These are phyloP conservation scores for Hymenoscyphus salicellus DNA, from an alignment of 2,329 filamentous ascomycete species.

Conservation along the genomic window DNA sequence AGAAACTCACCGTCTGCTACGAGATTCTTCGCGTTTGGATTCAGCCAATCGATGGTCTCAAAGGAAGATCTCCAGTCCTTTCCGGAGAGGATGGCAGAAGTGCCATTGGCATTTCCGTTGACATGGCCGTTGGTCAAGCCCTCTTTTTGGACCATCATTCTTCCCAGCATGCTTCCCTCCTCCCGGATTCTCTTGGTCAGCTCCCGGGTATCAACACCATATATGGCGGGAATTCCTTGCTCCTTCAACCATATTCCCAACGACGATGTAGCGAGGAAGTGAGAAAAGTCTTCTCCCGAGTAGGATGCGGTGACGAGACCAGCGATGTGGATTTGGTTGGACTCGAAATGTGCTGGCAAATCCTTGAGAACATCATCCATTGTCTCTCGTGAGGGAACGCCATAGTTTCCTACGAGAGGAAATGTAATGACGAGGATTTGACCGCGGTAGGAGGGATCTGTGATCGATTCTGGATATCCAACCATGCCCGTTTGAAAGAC, in stretches of 20 bases:
- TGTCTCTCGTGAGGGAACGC: slow-evolving; percentile 82
- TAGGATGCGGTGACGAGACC: slow-evolving; percentile 90
- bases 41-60: slow-evolving; percentile 80
- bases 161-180: slow-evolving; percentile 93
- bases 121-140: slow-evolving; percentile 43
- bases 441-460: slow-evolving; percentile 81
- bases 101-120: slow-evolving; percentile 41
- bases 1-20: slow-evolving; percentile 80
- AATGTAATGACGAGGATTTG: slow-evolving; percentile 97
- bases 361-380: slow-evolving; percentile 81
- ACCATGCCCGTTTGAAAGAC: slow-evolving; percentile 99
- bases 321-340: slow-evolving; percentile 86
- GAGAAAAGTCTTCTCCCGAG: slow-evolving; percentile 90
- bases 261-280: slow-evolving; percentile 87
- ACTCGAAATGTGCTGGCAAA: slow-evolving; percentile 90
- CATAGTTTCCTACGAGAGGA: slow-evolving; percentile 94
- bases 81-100: slow-evolving; percentile 39
- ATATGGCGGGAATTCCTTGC: slow-evolving; percentile 89
- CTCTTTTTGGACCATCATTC: slow-evolving; percentile 72
- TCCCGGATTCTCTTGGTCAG: slow-evolving; percentile 92
- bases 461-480: slow-evolving; percentile 92
- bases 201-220: slow-evolving; percentile 88
- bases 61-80: slow-evolving; percentile 56
- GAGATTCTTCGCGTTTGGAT: slow-evolving; percentile 90
- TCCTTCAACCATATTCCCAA: slow-evolving; percentile 95